A percentile compares a stretch with the other conserved stretches of the same genome.
phyloP scores from a whole-genome alignment of 805 yeast genomes.

The Komagataella populi region DNA sequence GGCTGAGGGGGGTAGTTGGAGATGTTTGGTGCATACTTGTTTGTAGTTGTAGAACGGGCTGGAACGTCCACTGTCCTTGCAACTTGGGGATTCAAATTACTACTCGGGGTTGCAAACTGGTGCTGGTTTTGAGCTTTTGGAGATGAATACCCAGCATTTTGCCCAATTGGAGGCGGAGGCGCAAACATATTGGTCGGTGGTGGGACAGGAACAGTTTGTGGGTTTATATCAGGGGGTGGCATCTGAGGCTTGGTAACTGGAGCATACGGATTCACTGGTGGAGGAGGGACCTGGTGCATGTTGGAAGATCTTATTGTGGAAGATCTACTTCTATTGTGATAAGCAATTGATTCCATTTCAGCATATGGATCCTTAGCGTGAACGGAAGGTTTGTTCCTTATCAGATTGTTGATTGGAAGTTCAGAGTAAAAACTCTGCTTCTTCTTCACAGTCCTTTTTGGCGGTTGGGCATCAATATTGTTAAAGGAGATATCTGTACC shows the following conservation, averaged over 20 bases:
- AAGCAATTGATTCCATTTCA: slow-evolving; percentile 5
- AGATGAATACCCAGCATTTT: not conserved
- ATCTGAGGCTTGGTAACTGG: not conserved
- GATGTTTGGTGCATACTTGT: not conserved
- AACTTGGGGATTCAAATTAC: not conserved
- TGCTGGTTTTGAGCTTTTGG: not conserved
- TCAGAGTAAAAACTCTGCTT: slow-evolving; percentile 46
- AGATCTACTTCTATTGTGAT: not conserved
- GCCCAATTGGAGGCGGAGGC: not conserved
- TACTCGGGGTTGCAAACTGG: not conserved
- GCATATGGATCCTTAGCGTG: slow-evolving; percentile 5
- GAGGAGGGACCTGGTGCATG: slow-evolving; percentile 1
- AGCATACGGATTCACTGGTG: not conserved
- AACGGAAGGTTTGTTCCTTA: slow-evolving; percentile 2
- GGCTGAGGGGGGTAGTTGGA: not conserved
- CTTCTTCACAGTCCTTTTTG: slow-evolving; percentile 5
- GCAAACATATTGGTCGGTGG: not conserved
- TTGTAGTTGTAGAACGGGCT: not conserved
- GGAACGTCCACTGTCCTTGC: not conserved
- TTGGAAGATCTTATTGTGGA: slow-evolving; percentile 1
- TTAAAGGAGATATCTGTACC: not conserved
- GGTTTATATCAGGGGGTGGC: not conserved
- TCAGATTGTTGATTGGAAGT: slow-evolving; percentile 26
- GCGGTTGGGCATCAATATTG: slow-evolving; percentile 2
- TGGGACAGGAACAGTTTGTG: not conserved